Evolutionary conservation across 352 stramenopile species (phyloP), one percentile per base, ranked within the genome.

Genomic region (Phytopythium boreale): DNA sequence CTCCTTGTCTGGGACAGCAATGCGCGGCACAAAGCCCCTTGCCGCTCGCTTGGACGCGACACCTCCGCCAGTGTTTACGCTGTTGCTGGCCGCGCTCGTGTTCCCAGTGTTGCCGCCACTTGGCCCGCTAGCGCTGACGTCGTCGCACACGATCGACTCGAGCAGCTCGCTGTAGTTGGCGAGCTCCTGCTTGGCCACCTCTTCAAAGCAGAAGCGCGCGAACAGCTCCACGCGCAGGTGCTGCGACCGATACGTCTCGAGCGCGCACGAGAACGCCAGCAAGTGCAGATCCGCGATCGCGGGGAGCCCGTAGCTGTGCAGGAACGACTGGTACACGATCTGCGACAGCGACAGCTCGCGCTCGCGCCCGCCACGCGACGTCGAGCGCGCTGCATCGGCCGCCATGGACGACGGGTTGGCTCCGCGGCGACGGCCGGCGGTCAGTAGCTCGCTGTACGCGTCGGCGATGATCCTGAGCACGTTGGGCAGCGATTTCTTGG

Each of bases 251-350:
- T 90, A 93, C 6, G 58, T 66, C 43, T 95, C 87, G 0, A 92
- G 57, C 9, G 87, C 82, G 56, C 78, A 90, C 2, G 82, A 87
- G 41, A 92, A 89, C 0, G 82, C 84, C 19, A 93, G 65, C 39
- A 95, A 52, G 43, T 95, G 84, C 80, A 89, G 90, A 55, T 93
- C 87, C 5, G 86, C 86, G 56, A 94, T 94, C 4, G 67, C 71
- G 3, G 87, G 87, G 0, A 93, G 69, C 0, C 82, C 87, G n/a
- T 93, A 93, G 52, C 75, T 86, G 60, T 93, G 84, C 46, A 95
- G 64, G 61, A 93, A 91, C 37, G 83, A 87, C 67, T 93, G 84
- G 62, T 92, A 95, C 36, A 92, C 83, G 36, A 92, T 80, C 49
- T 92, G 80, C 1, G 81, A 82, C 4, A 92, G 75, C 10, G 81